These are phyloP conservation scores for Ampelocalamus luodianensis DNA, from an alignment of 176 grass and related monocot species.

Conservation along the genomic window DNA sequence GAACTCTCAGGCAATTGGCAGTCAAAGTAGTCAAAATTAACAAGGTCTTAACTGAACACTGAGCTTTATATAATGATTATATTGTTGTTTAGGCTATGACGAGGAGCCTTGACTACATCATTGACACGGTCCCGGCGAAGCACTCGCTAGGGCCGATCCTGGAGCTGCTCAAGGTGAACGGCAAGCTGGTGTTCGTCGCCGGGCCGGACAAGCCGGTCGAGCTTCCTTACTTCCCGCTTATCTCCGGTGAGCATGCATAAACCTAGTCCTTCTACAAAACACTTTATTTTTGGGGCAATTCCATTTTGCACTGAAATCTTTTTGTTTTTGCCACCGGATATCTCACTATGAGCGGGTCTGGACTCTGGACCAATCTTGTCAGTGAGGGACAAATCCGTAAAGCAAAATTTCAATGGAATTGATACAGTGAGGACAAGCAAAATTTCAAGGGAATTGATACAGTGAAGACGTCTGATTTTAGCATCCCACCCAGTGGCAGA, in stretches of 20 bases:
- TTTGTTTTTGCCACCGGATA: too few relatives aligned
- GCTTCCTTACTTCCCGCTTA: slow-evolving; percentile 83
- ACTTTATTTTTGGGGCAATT: neutral
- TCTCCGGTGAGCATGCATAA: slow-evolving; percentile 56
- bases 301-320: too few relatives aligned
- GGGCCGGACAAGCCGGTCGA: slow-evolving; percentile 81
- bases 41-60: neutral
- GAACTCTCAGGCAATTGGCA: neutral
- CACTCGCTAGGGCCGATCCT: slow-evolving; percentile 80
- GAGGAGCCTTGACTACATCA: slow-evolving; percentile 74
- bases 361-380: too few relatives aligned
- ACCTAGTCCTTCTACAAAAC: neutral
- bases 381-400: too few relatives aligned
- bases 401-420: too few relatives aligned
- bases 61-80: neutral
- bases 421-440: too few relatives aligned
- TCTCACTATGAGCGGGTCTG: too few relatives aligned
- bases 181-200: slow-evolving; percentile 68
- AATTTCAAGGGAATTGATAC: too few relatives aligned
- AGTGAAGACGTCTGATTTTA: too few relatives aligned
- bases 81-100: slow-evolving; percentile 22
- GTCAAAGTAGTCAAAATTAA: neutral
- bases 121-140: slow-evolving; percentile 71
- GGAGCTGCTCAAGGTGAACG: slow-evolving; percentile 78
- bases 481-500: too few relatives aligned